Percentiles rank a stretch among this genome's conserved stretches.
Conservation (phyloP, 306 rosid species). For the Lathyrus tuberosus region DNA sequence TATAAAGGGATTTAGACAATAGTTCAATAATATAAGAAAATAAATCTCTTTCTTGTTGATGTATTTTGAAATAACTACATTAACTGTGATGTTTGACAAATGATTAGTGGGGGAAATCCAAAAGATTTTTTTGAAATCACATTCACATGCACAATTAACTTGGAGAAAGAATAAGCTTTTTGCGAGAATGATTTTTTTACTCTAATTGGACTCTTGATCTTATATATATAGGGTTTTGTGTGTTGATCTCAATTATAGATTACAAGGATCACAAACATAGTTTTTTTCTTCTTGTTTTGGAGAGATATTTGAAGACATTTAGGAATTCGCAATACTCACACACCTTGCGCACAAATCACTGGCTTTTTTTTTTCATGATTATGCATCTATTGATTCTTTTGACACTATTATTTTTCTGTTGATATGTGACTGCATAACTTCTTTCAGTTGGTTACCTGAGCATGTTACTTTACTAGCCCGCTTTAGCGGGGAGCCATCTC, state of each 20-base stretch:
- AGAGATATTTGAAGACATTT: not conserved
- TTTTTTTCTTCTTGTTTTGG: no score
- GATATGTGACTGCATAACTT: constrained; percentile 33
- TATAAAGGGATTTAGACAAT: not conserved
- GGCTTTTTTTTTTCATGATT: constrained; percentile 21
- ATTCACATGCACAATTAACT: no score
- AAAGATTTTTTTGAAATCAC: no score
- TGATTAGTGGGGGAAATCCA: no score
- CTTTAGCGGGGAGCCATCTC: constrained; percentile 87
- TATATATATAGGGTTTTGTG: no score
- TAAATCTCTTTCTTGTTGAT: not conserved
- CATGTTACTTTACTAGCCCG: constrained; percentile 92
- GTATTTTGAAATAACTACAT: constrained; percentile 16
- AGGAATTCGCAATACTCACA: not conserved
- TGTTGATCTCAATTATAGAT: no score
- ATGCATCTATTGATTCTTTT: constrained; percentile 10
- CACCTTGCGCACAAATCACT: not conserved
- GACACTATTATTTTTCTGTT: not conserved
- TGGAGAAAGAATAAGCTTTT: no score
- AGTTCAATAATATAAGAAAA: not conserved
- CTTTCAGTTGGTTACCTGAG: constrained; percentile 90
- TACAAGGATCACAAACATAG: no score
- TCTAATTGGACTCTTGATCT: no score
- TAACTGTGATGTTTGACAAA: not conserved
- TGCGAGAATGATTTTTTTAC: no score